These are phyloP conservation scores for Vitis labrusca DNA, from an alignment of 164 flowering plant genomes.

Conservation along the genomic window DNA sequence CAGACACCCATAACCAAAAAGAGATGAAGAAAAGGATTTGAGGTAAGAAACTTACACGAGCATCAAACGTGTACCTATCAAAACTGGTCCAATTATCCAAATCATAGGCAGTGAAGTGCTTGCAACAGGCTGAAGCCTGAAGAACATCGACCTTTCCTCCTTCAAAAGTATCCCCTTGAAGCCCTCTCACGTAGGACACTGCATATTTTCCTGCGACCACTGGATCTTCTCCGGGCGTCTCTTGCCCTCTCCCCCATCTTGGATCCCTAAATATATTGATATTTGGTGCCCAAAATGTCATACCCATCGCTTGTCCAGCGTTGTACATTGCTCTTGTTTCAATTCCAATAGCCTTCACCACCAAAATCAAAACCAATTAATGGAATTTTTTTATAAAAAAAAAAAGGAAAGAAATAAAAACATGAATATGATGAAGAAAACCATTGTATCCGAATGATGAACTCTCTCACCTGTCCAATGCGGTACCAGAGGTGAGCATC, in stretches of 20 bases:
- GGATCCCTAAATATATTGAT: constrained; percentile 90
- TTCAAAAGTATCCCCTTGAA: constrained; percentile 73
- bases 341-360: constrained; percentile 53
- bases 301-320: constrained; percentile 81
- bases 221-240: constrained; percentile 97
- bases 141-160: constrained; percentile 53
- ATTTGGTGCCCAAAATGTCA: constrained; percentile 98
- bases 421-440: too few species aligned
- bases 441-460: too few species aligned
- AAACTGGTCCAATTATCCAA: constrained; percentile 76
- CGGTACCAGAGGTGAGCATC: constrained; percentile 72
- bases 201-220: constrained; percentile 56
- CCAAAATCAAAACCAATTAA: too few species aligned
- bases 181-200: constrained; percentile 72
- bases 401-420: too few species aligned
- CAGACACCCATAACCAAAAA: neutral
- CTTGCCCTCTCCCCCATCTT: constrained; percentile 98
- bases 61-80: constrained; percentile 64
- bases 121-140: constrained; percentile 93
- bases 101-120: constrained; percentile 95
- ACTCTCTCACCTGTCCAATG: constrained; percentile 52
- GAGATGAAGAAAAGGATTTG: neutral
- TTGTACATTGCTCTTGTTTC: constrained; percentile 89
- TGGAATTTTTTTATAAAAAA: too few species aligned
- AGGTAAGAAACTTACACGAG: constrained; percentile 39